Evolutionary conservation across 2,329 filamentous ascomycete genomes (phyloP).

Genomic region (Colletotrichum gigasporum): DNA sequence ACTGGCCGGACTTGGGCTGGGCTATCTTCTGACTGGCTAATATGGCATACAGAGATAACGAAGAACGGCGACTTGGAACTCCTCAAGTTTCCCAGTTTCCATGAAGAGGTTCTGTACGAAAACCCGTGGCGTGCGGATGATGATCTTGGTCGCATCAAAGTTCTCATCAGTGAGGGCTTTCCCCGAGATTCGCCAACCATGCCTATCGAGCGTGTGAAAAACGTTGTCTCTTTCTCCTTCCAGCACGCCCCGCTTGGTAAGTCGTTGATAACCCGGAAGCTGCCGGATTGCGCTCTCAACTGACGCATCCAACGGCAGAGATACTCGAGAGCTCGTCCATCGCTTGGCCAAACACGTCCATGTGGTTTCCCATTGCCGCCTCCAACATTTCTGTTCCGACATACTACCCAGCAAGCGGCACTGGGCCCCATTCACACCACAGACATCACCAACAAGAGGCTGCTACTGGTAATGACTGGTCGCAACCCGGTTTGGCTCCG

Average conservation of each 20-base stretch:
- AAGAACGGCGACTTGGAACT: conserved; percentile 66
- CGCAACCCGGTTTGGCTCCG: no score
- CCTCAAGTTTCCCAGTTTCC: conserved; percentile 79
- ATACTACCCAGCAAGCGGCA: no score
- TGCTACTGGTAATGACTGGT: no score
- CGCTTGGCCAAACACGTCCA: conserved; percentile 79
- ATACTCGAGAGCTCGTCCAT: conserved; percentile 78
- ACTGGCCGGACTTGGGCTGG: no score
- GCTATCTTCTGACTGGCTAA: no score
- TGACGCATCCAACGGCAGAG: conserved; percentile 50
- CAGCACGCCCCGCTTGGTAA: conserved; percentile 83
- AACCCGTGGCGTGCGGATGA: conserved; percentile 78
- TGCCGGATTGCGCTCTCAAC: neutral
- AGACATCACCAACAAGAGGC: no score
- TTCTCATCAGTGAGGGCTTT: conserved; percentile 80
- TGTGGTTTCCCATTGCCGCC: no score
- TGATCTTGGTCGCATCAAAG: conserved; percentile 77
- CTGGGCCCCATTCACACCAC: conserved; percentile 49
- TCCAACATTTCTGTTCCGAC: no score
- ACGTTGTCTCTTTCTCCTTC: conserved; percentile 82
- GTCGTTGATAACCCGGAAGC: conserved; percentile 35
- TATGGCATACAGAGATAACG: conserved; percentile 60
- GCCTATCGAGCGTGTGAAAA: conserved; percentile 74
- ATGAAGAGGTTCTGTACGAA: conserved; percentile 73
- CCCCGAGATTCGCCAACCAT: conserved; percentile 59